Evolutionary conservation across 192 early-diverging fungal genomes (phyloP).

Genomic region (Backusella morwellensis): DNA sequence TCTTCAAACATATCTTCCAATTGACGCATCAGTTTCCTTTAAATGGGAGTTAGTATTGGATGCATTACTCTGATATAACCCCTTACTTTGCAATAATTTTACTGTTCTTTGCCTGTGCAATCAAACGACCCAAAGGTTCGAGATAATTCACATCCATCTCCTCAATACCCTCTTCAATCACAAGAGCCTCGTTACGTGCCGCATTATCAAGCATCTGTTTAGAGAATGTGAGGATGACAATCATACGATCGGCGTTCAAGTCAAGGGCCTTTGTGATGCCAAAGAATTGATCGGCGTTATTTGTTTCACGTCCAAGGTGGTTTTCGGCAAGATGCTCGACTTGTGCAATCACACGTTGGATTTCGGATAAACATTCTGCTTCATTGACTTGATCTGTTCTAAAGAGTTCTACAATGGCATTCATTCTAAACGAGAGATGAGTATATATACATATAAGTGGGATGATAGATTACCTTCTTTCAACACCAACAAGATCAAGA

Average conservation of each 20-base stretch:
- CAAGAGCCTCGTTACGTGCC: constrained; percentile 26
- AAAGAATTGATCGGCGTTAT: constrained; percentile 50
- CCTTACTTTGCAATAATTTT: constrained; percentile 55
- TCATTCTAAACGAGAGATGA: constrained; percentile 41
- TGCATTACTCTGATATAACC: not conserved
- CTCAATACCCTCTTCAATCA: constrained; percentile 29
- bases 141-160: constrained; percentile 44
- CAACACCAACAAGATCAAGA: constrained; percentile 73
- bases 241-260: constrained; percentile 60
- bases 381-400: constrained; percentile 77
- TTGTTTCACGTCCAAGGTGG: constrained; percentile 45
- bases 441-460: not conserved
- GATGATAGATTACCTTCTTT: constrained; percentile 50
- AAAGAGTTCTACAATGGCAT: constrained; percentile 69
- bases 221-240: constrained; percentile 51
- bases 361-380: constrained; percentile 56
- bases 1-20: constrained; percentile 57
- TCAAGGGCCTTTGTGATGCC: constrained; percentile 50
- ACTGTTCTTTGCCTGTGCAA: constrained; percentile 43
- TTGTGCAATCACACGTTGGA: constrained; percentile 65
- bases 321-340: constrained; percentile 62
- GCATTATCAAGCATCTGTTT: constrained; percentile 36
- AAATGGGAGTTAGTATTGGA: not conserved
- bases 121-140: constrained; percentile 38
- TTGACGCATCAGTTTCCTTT: constrained; percentile 61